phyloP scores from a whole-genome alignment of 805 yeast species.

The Yarrowia sp. region DNA sequence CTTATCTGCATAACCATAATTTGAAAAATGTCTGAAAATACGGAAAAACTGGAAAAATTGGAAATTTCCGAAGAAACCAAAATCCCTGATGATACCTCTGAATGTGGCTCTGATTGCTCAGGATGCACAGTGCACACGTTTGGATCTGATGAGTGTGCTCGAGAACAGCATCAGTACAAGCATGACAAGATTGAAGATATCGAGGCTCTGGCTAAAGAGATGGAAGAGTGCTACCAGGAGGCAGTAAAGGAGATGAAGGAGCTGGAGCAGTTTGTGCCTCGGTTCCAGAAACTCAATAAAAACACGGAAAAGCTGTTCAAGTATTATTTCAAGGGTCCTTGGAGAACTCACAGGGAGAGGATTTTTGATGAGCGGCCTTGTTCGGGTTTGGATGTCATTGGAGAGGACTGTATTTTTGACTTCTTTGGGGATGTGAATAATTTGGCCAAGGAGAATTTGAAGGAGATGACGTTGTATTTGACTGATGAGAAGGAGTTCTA shows the following conservation, averaged over 20 bases:
- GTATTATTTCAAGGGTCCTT: constrained; percentile 12
- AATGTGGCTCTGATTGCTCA: not conserved
- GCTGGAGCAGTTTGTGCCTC: not conserved
- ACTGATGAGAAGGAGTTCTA: not conserved
- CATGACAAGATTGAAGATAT: constrained; percentile 17
- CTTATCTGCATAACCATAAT: too few relatives aligned
- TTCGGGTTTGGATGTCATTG: not conserved
- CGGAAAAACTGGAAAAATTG: too few relatives aligned
- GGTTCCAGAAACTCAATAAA: not conserved
- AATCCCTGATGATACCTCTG: not conserved
- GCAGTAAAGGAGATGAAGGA: not conserved
- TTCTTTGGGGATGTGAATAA: not conserved
- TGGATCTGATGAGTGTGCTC: not conserved
- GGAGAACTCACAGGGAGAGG: constrained; percentile 8
- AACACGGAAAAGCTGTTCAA: constrained; percentile 9
- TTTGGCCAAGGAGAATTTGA: constrained; percentile 12
- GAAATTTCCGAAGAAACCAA: not conserved
- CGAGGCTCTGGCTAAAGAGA: not conserved
- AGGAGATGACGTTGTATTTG: not conserved
- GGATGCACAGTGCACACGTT: not conserved
- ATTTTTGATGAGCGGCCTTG: not conserved
- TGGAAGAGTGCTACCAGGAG: constrained; percentile 9
- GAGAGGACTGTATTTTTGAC: not conserved
- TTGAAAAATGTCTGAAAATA: too few relatives aligned
- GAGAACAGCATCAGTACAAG: not conserved